Conservation (phyloP, 2,329 filamentous ascomycete species). For the Daldinia sp. region DNA sequence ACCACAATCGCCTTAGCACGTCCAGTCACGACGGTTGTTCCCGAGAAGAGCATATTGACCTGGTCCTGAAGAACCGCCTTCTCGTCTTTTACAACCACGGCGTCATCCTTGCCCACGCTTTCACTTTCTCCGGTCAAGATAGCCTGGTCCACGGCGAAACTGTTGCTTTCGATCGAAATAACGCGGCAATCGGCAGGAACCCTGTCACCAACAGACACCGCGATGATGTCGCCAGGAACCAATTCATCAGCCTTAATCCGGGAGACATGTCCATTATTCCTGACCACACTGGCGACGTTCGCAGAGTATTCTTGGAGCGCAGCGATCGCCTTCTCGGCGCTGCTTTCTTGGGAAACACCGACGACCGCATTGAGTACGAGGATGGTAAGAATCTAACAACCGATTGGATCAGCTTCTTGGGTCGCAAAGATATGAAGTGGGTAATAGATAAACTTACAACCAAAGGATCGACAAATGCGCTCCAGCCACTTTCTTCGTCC, state of each 20-base stretch:
- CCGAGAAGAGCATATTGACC: constrained; percentile 97
- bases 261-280: constrained; percentile 77
- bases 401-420: constrained; percentile 30
- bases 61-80: constrained; percentile 97
- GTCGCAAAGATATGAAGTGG: constrained; percentile 10
- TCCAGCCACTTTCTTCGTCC: constrained; percentile 85
- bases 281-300: constrained; percentile 93
- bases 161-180: constrained; percentile 93
- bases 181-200: constrained; percentile 95
- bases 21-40: constrained; percentile 94
- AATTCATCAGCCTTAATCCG: constrained; percentile 95
- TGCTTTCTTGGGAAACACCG: constrained; percentile 97
- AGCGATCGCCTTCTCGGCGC: constrained; percentile 97
- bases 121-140: constrained; percentile 98
- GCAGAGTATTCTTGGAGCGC: constrained; percentile 98
- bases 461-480: constrained; percentile 93
- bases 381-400: constrained; percentile 85
- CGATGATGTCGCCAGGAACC: constrained; percentile 92
- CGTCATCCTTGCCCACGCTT: constrained; percentile 87
- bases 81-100: constrained; percentile 72
- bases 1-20: constrained; percentile 92
- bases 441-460: constrained; percentile 79
- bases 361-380: constrained; percentile 96
- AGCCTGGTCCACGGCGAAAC: constrained; percentile 94
- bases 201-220: constrained; percentile 87